Conservation (phyloP, 306 rosid species). For the Trifolium repens region DNA sequence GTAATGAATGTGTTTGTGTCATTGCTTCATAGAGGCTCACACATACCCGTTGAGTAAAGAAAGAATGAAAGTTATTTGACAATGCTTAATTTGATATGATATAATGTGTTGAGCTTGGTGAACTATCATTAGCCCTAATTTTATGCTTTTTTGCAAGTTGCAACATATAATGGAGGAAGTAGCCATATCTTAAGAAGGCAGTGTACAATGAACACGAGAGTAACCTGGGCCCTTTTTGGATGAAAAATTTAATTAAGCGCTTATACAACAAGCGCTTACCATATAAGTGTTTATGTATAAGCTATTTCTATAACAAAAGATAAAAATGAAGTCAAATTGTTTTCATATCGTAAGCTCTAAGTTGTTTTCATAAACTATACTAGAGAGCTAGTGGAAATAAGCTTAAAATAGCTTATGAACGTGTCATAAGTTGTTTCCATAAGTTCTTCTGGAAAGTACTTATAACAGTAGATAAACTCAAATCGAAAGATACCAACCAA, state of each 20-base stretch:
- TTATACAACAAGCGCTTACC: no score
- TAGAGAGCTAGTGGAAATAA: not conserved
- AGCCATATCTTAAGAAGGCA: not conserved
- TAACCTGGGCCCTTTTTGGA: no score
- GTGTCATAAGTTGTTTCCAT: no score
- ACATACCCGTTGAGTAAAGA: not conserved
- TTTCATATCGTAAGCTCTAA: not conserved
- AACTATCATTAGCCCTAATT: constrained; percentile 1
- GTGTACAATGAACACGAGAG: not conserved
- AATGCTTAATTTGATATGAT: not conserved
- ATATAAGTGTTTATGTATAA: no score
- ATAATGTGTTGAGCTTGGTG: not conserved
- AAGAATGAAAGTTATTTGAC: constrained; percentile 6
- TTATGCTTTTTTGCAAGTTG: constrained; percentile 5
- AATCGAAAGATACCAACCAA: no score
- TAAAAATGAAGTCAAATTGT: not conserved
- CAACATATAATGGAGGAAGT: constrained; percentile 18
- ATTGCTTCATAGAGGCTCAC: not conserved
- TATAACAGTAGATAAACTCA: not conserved
- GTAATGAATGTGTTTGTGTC: not conserved
- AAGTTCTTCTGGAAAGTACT: no score
- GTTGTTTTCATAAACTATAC: not conserved
- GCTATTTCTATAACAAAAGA: no score
- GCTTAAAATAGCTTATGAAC: not conserved
- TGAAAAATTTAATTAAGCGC: no score